Evolutionary conservation across 2,329 filamentous ascomycete species (phyloP), one percentile per base, ranked within the genome.

Genomic region (Colletotrichum lini): DNA sequence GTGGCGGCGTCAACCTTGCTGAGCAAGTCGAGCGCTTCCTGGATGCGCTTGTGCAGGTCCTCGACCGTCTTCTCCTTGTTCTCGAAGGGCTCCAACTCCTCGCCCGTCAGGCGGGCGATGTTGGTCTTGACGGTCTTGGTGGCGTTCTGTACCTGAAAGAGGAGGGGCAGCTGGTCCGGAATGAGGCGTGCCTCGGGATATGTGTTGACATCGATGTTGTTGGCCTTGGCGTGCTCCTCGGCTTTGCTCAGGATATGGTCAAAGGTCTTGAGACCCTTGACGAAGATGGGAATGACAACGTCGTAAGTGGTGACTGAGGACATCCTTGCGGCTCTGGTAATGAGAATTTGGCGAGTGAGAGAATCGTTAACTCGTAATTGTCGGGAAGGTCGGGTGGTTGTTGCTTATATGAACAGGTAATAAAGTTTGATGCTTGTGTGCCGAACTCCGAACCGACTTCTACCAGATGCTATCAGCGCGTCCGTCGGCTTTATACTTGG

Each of bases 151-250:
- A 83, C 74, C 67, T 84, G 81, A 75, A 80, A 80, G 45, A 61
- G 72, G 23, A 84, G 76, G 16, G 80, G 79, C 16, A 75, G 72
- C 79, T 83, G 83, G 76, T 82, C 82, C 2, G 78, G 75, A 52
- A 68, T 50, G 2, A 84, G 76, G 4, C 75, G 70, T 26, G 77
- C 74, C 16, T 66, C 35, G 58, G 75, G 73, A 59, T 78, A 77
- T 10, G 70, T 64, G 64, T 77, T 74, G 23, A 73, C 59, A 50
- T 77, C 74, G 47, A 75, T 44, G 44, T 74, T 74, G 49, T 77
- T 74, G 21, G 75, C 75, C 47, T 79, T 76, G 60, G 78, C 76
- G 53, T 80, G 72, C 44, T 74, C 59, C 53, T 76, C 71, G 30
- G 79, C 78, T 74, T 79, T 81, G 16, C 72, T 66, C 16, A 83